A percentile compares a stretch with the other conserved stretches of the same genome.
phyloP scores from a whole-genome alignment of 2,329 filamentous ascomycete genomes.

The Sclerotinia trifoliorum region DNA sequence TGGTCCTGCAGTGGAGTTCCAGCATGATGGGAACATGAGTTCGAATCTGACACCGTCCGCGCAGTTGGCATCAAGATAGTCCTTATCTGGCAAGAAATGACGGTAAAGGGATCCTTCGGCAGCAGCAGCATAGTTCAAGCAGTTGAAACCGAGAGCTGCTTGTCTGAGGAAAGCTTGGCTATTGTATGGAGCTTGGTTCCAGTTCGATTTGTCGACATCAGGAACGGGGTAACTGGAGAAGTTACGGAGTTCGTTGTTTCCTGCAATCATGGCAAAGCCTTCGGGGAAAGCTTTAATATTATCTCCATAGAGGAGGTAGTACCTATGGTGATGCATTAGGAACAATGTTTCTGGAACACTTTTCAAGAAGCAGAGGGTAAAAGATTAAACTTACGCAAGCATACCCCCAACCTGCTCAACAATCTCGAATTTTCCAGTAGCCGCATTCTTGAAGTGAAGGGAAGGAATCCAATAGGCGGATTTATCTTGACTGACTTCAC shows the following conservation, averaged over 20 bases:
- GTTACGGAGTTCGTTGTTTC: slow-evolving; percentile 64
- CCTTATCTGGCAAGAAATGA: slow-evolving; percentile 78
- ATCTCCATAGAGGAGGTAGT: slow-evolving; percentile 76
- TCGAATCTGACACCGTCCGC: slow-evolving; percentile 78
- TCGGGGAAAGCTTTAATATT: slow-evolving; percentile 68
- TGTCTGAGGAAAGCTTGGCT: slow-evolving; percentile 68
- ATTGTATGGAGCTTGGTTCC: slow-evolving; percentile 57
- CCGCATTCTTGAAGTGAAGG: slow-evolving; percentile 48
- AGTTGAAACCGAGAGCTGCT: slow-evolving; percentile 92
- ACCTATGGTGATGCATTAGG: slow-evolving; percentile 50
- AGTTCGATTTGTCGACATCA: slow-evolving; percentile 66
- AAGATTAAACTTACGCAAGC: slow-evolving; percentile 65
- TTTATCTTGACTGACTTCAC: slow-evolving; percentile 58
- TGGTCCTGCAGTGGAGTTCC: slow-evolving; percentile 65
- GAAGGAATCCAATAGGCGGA: slow-evolving; percentile 69
- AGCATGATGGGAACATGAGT: slow-evolving; percentile 86
- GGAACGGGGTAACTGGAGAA: slow-evolving; percentile 64
- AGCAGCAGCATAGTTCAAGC: slow-evolving; percentile 70
- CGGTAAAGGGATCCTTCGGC: slow-evolving; percentile 66
- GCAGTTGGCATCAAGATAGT: slow-evolving; percentile 77
- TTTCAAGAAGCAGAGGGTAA: slow-evolving; percentile 5
- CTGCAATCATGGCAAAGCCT: slow-evolving; percentile 80
- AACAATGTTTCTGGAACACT: background rate
- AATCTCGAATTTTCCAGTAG: slow-evolving; percentile 51
- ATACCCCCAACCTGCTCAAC: slow-evolving; percentile 78